Evolutionary conservation across 108 stramenopile genomes (phyloP), one percentile per base, ranked within the genome.

Genomic region (Conticribra guillardii): DNA sequence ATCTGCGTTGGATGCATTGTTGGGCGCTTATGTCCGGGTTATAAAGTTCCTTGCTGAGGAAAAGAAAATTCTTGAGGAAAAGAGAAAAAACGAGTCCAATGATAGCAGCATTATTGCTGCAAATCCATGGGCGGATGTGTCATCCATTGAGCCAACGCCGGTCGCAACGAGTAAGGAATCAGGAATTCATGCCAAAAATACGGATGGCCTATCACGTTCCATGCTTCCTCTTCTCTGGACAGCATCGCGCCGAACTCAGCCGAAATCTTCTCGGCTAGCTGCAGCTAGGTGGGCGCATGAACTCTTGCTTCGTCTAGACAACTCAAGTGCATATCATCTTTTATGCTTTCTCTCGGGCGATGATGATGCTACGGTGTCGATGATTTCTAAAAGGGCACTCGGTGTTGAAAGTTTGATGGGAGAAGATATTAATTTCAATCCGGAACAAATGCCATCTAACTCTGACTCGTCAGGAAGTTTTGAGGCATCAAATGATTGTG

Each of bases 281-380:
- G 84, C 93, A 2, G 87, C 83, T 15, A 74, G 85, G 15, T 94
- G 93, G 93, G 66, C 93, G 1, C 60, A 82, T 37, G 87, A 94
- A 22, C 61, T 94, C 4, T 56, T 94, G 33, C 50, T 69, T 16
- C 57, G 30, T 11, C 51, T 91, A 5, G 89, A 91, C 58, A 34
- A 60, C 8, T 33, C 56, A 0, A 73, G 57, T 61, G 88, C 86
- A n/a, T 89, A 82, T 62, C 89, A 94, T 64, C 44, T 94, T 17
- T 59, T 94, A 2, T 91, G 88, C 54, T 94, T 86, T 67, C 45
- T 94, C 21, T 80, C 90, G 5, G 93, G 93, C 21, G 93, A 94
- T 54, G 58, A 75, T 24, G 93, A 94, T 82, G 77, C 80, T 4
- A 88, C 90, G 5, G 90, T 86, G 1, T 54, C 89, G 1, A 54